Percentiles rank a stretch among this genome's conserved stretches.
phyloP scores from a whole-genome alignment of 2,329 filamentous ascomycete species.

The Diaporthe humulicola region DNA sequence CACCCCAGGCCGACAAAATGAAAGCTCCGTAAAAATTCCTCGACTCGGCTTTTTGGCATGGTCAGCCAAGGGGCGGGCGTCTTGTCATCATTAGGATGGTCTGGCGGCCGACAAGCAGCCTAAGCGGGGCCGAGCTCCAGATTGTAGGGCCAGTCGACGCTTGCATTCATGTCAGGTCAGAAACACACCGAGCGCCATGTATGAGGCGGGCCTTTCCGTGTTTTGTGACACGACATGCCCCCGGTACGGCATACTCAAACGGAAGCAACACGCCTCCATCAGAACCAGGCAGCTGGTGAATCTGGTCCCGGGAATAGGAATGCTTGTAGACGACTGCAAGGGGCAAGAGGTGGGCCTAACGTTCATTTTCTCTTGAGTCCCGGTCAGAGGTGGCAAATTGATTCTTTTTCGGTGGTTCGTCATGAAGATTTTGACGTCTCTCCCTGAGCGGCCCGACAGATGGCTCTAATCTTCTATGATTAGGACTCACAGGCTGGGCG shows the following conservation, averaged over 20 bases:
- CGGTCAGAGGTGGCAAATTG: slow-evolving; percentile 21
- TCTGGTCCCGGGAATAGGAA: not conserved
- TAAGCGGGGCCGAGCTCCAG: not conserved
- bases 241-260: slow-evolving; percentile 9
- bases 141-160: slow-evolving; percentile 8
- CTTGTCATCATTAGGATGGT: slow-evolving; percentile 22
- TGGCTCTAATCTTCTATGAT: not conserved
- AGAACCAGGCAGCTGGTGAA: slow-evolving; percentile 24
- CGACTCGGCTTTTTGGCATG: not conserved
- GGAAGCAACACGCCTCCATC: slow-evolving; percentile 16
- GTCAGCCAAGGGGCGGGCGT: not conserved
- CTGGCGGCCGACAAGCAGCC: slow-evolving; percentile 26
- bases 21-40: not conserved
- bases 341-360: not conserved
- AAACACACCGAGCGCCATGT: slow-evolving; percentile 25
- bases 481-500: not conserved
- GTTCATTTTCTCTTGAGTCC: not conserved
- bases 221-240: slow-evolving; percentile 9
- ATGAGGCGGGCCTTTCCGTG: not conserved
- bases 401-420: slow-evolving; percentile 8
- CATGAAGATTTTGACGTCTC: slow-evolving; percentile 1
- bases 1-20: not conserved
- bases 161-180: slow-evolving; percentile 11
- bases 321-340: slow-evolving; percentile 7
- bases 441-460: not conserved